Conservation (phyloP, 1,139 yeast genomes). For the Ogataea hybrid region DNA sequence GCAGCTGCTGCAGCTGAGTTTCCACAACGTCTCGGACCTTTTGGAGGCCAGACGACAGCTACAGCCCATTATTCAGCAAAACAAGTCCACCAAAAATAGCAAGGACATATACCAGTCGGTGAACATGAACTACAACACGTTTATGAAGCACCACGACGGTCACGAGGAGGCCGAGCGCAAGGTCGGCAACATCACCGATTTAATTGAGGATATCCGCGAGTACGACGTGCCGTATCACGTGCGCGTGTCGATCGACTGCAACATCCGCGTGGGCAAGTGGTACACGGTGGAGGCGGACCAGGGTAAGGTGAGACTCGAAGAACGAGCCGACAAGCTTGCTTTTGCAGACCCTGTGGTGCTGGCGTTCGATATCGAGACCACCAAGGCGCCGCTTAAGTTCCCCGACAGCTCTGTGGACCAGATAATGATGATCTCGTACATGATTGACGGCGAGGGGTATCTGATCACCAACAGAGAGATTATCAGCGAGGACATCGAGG, state of each 20-base stretch:
- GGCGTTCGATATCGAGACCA: slow-evolving; percentile 97
- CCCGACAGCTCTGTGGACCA: slow-evolving; percentile 94
- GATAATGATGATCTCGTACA: slow-evolving; percentile 98
- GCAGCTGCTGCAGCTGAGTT: slow-evolving; percentile 62
- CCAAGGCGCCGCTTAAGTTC: slow-evolving; percentile 93
- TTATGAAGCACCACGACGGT: slow-evolving; percentile 29
- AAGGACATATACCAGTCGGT: slow-evolving; percentile 66
- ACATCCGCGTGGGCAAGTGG: slow-evolving; percentile 95
- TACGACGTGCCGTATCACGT: slow-evolving; percentile 98
- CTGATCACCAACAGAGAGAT: slow-evolving; percentile 93
- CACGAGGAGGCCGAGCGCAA: slow-evolving; percentile 25
- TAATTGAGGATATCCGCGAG: slow-evolving; percentile 80
- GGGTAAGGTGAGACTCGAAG: slow-evolving; percentile 54
- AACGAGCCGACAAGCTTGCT: slow-evolving; percentile 73
- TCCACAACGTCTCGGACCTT: slow-evolving; percentile 75
- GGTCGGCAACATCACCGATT: slow-evolving; percentile 56
- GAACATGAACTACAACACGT: slow-evolving; percentile 39
- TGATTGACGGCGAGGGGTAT: slow-evolving; percentile 98
- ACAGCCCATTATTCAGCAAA: slow-evolving; percentile 68
- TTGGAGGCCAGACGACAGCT: slow-evolving; percentile 68
- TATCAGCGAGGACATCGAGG: slow-evolving; percentile 91
- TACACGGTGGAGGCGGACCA: slow-evolving; percentile 71
- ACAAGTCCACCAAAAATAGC: slow-evolving; percentile 62
- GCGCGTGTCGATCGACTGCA: slow-evolving; percentile 85
- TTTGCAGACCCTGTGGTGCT: slow-evolving; percentile 97